Evolutionary conservation across 2,329 filamentous ascomycete species (phyloP), one percentile per base, ranked within the genome.

Genomic region (Trichoderma sp.): DNA sequence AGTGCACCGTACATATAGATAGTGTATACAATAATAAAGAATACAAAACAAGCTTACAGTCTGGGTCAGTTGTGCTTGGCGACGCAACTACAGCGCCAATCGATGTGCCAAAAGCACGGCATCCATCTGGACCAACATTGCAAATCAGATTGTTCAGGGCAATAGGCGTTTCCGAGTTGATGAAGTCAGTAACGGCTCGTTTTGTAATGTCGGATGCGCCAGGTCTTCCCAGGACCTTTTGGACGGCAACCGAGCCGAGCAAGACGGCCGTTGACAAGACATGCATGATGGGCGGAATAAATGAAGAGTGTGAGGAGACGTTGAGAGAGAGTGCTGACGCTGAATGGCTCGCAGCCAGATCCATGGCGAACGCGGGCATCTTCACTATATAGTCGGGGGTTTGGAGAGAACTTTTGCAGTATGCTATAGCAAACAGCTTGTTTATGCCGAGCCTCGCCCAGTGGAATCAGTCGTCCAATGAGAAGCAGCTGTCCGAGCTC

Each of bases 61-160:
- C 81, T 5, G 87, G 88, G 61, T 85, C 79, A 18, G 72, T 72
- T 43, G 79, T 85, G 70, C 83, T 85, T 4, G 88, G 88, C 52
- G 83, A 85, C 18, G 88, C 88, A 74, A 90, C 79, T 18, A 89
- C 85, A 39, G 85, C 75, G 3, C 87, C 87, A 1, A 83, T 75
- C 39, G 75, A 77, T 5, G 83, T 86, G 2, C 83, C 84, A 11
- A 76, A 69, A 18, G 82, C 81, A 71, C 84, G 78, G 72, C 84
- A 85, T 30, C 87, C 87, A 66, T 77, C 77, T 11, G 85, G 76
- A 4, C 88, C 87, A 71, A 90, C 88, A 74, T 89, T 90, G 79
- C 85, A 87, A 46, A 89, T 76, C 30, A 89, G 79, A 68, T 84
- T 80, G 11, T 79, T 75, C 32, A 87, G 74, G 3, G 87, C 85